These are phyloP conservation scores for Fusarium pininemorale DNA, from an alignment of 2,329 filamentous ascomycete species.

Conservation along the genomic window DNA sequence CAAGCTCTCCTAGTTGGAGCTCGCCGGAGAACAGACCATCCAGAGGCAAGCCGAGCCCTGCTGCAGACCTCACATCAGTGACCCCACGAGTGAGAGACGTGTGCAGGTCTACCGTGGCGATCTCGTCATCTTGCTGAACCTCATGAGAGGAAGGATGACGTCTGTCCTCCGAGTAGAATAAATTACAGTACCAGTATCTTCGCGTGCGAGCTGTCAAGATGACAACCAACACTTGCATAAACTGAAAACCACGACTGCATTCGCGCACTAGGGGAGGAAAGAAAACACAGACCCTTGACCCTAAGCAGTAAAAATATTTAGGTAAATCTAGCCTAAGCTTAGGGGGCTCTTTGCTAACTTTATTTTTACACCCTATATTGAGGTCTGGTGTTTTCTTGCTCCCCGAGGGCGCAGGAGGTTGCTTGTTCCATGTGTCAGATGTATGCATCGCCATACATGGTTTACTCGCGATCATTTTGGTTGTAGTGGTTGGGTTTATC, in stretches of 20 bases:
- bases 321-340: too few relatives aligned
- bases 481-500: slow-evolving; percentile 23
- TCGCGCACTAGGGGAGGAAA: neutral
- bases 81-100: slow-evolving; percentile 32
- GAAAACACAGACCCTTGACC: too few relatives aligned
- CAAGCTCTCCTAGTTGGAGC: slow-evolving; percentile 35
- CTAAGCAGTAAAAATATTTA: too few relatives aligned
- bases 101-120: slow-evolving; percentile 42
- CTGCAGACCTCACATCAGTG: slow-evolving; percentile 35
- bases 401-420: neutral
- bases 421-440: slow-evolving; percentile 5
- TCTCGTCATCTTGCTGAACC: slow-evolving; percentile 39
- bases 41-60: slow-evolving; percentile 47
- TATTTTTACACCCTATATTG: too few relatives aligned
- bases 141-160: slow-evolving; percentile 39
- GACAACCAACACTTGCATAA: slow-evolving; percentile 17
- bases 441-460: slow-evolving; percentile 6
- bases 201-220: slow-evolving; percentile 27
- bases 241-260: slow-evolving; percentile 2
- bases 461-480: slow-evolving; percentile 5
- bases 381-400: too few relatives aligned
- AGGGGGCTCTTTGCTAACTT: too few relatives aligned
- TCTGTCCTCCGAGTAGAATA: slow-evolving; percentile 42
- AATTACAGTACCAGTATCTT: slow-evolving; percentile 34
- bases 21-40: slow-evolving; percentile 38